phyloP scores from a whole-genome alignment of 495 filamentous ascomycete species.

The Amphirosellinia nigrospora region DNA sequence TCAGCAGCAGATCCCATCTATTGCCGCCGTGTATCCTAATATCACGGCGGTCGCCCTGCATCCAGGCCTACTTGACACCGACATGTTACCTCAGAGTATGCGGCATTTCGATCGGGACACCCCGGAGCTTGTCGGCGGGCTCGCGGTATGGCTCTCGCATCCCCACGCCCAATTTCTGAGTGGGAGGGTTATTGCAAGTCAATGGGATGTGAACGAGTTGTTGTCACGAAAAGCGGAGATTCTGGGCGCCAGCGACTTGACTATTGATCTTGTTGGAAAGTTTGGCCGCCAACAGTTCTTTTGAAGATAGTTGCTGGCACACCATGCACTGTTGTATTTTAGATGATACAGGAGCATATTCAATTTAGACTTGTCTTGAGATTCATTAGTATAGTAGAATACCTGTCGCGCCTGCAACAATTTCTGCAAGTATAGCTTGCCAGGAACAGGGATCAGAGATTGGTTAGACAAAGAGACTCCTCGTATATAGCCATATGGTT shows the following conservation, averaged over 20 bases:
- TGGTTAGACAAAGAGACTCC: no score
- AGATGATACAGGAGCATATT: background rate
- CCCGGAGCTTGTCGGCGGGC: slow-evolving; percentile 45
- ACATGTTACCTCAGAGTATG: slow-evolving; percentile 33
- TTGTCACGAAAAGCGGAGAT: slow-evolving; percentile 51
- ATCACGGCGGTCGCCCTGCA: slow-evolving; percentile 47
- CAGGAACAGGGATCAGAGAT: no score
- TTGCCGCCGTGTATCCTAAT: slow-evolving; percentile 45
- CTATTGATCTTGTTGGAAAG: slow-evolving; percentile 30
- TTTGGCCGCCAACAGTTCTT: slow-evolving; percentile 37
- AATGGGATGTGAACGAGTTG: slow-evolving; percentile 57
- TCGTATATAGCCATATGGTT: no score
- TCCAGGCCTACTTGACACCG: slow-evolving; percentile 48
- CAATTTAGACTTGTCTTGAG: no score
- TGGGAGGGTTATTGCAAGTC: slow-evolving; percentile 48
- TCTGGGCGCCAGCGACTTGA: slow-evolving; percentile 39
- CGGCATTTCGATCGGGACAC: slow-evolving; percentile 40
- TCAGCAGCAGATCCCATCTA: slow-evolving; percentile 39
- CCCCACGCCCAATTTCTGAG: slow-evolving; percentile 47
- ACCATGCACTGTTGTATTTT: background rate
- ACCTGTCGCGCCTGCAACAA: no score
- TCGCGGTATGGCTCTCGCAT: slow-evolving; percentile 48
- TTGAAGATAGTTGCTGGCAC: background rate
- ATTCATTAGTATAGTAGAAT: no score
- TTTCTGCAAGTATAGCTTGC: no score